Base-by-base conservation (phyloP, 805 yeast genomes). In the Groenewaldozyma salmanticensis region DNA sequence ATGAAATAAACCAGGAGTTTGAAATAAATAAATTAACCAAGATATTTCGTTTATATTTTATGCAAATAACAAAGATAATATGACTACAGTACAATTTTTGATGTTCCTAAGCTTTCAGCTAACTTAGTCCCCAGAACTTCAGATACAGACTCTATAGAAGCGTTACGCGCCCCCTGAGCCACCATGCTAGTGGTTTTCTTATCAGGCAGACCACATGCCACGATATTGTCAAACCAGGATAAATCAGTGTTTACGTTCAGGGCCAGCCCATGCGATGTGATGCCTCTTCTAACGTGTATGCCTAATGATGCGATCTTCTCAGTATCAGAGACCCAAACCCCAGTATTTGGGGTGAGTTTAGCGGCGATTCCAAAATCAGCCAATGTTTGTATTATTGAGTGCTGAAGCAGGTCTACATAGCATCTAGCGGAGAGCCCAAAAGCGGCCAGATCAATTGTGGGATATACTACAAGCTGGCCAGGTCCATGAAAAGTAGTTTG, bases 401-500 rank as follows among this genome's bases (percentile, higher is more conserved):
- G 64, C 45, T 83, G 81, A 27, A 85, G 62, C n/a, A 71, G 68
- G 2, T 77, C 61, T 22, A 85, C 83, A 52, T 73, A 78, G 57
- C 86, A 80, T 48, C 76, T 69, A 1, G 81, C 75, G 0, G 79
- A 67, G 36, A 82, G 62, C 38, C 66, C 53, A 51, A 82, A 81
- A 24, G 72, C 69, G 47, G 71, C 70, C 40, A 92, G 64, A 58
- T 92, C 88, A 22, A 83, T 40, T 1, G 92, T 70, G 7, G 92
- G 79, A 55, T 90, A 92, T 4, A 85, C 76, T 2, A 88, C 95
- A 31, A 86, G 57, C 60, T 92, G 99, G 0, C 98, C 98, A 1
- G 92, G 82, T 0, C 97, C 97, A 63, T 92, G 99, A 68, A 84
- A 92, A 0, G 98, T 92, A 1, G 92, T 76, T 57, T 92, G 94